Evolutionary conservation across 2,329 filamentous ascomycete genomes (phyloP), one percentile per base, ranked within the genome.

Genomic region (Didymella glomerata): DNA sequence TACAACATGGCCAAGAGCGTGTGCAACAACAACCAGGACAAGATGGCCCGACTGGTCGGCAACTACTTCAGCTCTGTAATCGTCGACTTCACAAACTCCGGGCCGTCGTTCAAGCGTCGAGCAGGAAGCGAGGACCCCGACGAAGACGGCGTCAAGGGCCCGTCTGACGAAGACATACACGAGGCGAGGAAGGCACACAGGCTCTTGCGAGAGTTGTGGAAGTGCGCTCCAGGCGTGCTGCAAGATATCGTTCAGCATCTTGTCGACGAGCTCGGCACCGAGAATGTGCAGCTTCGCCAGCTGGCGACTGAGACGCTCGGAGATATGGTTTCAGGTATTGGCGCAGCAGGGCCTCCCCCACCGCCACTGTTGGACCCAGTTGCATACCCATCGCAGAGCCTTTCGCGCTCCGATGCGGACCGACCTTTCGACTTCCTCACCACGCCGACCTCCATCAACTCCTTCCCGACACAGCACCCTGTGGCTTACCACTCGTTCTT

Each of bases 11-110:
- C 95, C 22, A 96, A 96, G 78, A 91, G 91, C 2, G 89, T 99
- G 44, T 99, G 95, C 81, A 95, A 93, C 70, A 86, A 86, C 18
- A 96, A 89, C 67, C 88, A 91, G 0, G 94, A 97, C 68, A 96
- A 96, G 78, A 97, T 99, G 94, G 90, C 92, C 1, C 90, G 93
- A 62, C 92, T 96, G 67, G 90, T 98, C 55, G 94, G 92, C 66
- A 93, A 96, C 72, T 99, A 98, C 76, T 99, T 99, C 76, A 96
- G 93, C 77, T 93, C 96, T 56, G 93, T 98, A 50, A 96, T 99
- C 57, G 88, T 98, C 62, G 93, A 97, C 72, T 91, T 93, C 88
- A 36, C 86, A 82, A 71, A 64, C 36, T 50, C 65, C 1, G 67
- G 66, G 2, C 40, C 45, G 3, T 62, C 63, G 4, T 67, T 66